Conservation (phyloP, 371 early-diverging fungal species). For the Mortierella sp. region DNA sequence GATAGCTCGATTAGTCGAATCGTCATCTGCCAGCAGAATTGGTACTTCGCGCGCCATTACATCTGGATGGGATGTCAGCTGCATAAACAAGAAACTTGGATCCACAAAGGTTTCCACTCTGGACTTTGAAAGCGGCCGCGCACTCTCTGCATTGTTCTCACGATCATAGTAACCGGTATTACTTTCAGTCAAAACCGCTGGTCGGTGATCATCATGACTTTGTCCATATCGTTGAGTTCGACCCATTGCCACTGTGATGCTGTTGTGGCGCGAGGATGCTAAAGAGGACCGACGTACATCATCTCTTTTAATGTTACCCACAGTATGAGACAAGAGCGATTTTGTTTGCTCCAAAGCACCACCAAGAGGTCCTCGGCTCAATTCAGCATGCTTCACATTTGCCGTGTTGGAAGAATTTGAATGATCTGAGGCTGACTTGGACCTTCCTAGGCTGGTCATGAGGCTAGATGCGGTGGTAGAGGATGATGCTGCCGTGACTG, state of each 20-base stretch:
- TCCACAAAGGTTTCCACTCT: conserved; percentile 65
- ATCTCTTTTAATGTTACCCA: conserved; percentile 32
- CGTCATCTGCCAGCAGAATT: conserved; percentile 80
- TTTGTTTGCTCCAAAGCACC: conserved; percentile 56
- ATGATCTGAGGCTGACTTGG: conserved; percentile 53
- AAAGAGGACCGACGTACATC: conserved; percentile 45
- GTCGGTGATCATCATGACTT: conserved; percentile 50
- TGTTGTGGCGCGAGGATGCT: conserved; percentile 47
- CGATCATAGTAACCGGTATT: conserved; percentile 38
- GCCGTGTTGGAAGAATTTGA: conserved; percentile 20
- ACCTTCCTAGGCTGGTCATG: conserved; percentile 37
- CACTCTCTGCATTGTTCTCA: conserved; percentile 21
- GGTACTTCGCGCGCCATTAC: conserved; percentile 72
- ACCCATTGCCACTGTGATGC: conserved; percentile 33
- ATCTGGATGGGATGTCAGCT: conserved; percentile 81
- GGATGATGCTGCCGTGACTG: conserved; percentile 9
- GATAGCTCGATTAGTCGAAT: conserved; percentile 80
- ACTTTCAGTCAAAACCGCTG: conserved; percentile 15
- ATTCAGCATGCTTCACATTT: conserved; percentile 48
- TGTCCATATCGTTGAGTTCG: conserved; percentile 29
- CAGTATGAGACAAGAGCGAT: conserved; percentile 48
- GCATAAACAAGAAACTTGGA: conserved; percentile 74
- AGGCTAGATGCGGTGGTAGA: conserved; percentile 19
- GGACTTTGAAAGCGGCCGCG: conserved; percentile 25
- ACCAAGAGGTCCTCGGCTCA: conserved; percentile 45